Evolutionary conservation across 257 asterid genomes (phyloP).

Genomic region (Craterostigma plantagineum): DNA sequence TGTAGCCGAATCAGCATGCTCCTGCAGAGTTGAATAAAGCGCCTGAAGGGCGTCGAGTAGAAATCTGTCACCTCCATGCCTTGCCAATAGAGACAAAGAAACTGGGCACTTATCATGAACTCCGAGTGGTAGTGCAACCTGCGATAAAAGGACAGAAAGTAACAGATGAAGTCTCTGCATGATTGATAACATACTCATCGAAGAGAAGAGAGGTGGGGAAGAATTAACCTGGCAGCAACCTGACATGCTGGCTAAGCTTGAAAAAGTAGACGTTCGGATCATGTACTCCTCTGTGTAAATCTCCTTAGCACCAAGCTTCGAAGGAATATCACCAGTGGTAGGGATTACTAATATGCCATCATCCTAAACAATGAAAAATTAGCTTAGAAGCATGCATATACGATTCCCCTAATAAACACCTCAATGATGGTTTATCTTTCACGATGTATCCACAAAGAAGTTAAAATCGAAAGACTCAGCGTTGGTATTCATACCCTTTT

Average conservation of each 20-base stretch:
- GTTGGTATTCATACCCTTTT: too few species aligned
- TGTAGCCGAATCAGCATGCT: conserved; percentile 32
- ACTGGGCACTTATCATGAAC: conserved; percentile 57
- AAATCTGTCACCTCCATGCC: conserved; percentile 86
- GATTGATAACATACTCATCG: background rate
- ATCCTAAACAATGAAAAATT: conserved; percentile 36
- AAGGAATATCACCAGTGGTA: conserved; percentile 51
- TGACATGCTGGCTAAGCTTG: conserved; percentile 87
- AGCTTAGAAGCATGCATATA: conserved; percentile 9
- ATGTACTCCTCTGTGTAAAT: conserved; percentile 37
- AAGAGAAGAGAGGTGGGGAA: background rate
- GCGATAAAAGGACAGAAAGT: conserved; percentile 8
- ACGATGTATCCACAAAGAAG: too few species aligned
- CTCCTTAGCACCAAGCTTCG: conserved; percentile 78
- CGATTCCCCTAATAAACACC: too few species aligned
- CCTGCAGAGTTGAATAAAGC: conserved; percentile 44
- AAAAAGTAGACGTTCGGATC: conserved; percentile 31
- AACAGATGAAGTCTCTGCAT: background rate
- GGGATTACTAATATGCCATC: conserved; percentile 84
- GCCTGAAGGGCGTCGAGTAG: conserved; percentile 62
- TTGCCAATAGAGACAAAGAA: conserved; percentile 74
- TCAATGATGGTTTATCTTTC: too few species aligned
- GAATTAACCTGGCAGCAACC: conserved; percentile 90
- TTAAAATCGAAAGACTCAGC: too few species aligned
- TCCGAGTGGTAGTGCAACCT: conserved; percentile 82